Evolutionary conservation across 805 yeast genomes (phyloP).

Genomic region (Soucietia sequanensis): DNA sequence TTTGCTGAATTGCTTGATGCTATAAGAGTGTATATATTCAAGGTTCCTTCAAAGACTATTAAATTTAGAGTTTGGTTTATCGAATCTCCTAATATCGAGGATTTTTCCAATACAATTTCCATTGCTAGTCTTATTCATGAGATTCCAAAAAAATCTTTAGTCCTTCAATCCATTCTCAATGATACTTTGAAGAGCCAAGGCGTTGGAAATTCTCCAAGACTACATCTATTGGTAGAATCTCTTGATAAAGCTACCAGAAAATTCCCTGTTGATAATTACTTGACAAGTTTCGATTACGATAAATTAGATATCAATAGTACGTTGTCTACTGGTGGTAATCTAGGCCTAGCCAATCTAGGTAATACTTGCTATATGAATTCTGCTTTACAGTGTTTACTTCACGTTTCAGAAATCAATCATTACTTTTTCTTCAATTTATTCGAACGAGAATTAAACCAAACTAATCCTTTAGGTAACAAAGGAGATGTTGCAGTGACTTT

Average conservation of each 20-base stretch:
- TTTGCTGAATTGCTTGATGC: conserved; percentile 32
- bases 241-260: conserved; percentile 14
- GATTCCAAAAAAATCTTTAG: conserved; percentile 25
- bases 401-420: conserved; percentile 76
- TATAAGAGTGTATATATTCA: conserved; percentile 20
- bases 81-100: conserved; percentile 19
- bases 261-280: conserved; percentile 23
- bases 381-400: conserved; percentile 85
- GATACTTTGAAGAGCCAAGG: conserved; percentile 31
- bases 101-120: conserved; percentile 21
- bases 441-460: conserved; percentile 63
- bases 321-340: conserved; percentile 37
- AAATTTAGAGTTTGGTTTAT: conserved; percentile 40
- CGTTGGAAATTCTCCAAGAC: conserved; percentile 13
- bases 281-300: conserved; percentile 10
- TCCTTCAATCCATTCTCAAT: conserved; percentile 20
- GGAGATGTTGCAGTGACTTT: conserved; percentile 82
- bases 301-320: conserved; percentile 12
- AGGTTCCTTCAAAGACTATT: conserved; percentile 12
- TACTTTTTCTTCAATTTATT: conserved; percentile 68
- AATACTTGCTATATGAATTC: conserved; percentile 95
- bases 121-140: conserved; percentile 26
- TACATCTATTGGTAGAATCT: conserved; percentile 30
- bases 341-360: conserved; percentile 72
- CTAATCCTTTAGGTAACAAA: conserved; percentile 81